Evolutionary conservation across 495 filamentous ascomycete genomes (phyloP).

Genomic region (Symbiotaphrina buchneri): DNA sequence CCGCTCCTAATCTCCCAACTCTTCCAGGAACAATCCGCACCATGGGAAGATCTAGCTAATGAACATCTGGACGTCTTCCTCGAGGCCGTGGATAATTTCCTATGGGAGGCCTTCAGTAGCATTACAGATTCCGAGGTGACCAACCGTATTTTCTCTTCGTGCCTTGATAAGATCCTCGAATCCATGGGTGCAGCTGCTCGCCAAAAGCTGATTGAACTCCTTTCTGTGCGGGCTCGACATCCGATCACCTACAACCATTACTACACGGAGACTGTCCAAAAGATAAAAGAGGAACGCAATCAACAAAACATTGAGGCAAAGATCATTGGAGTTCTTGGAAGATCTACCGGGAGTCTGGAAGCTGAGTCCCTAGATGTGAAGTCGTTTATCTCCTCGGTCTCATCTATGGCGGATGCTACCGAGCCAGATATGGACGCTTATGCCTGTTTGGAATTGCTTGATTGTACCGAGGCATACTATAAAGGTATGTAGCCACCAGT

Average conservation of each 20-base stretch:
- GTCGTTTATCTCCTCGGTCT: too few relatives aligned
- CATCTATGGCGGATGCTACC: not conserved
- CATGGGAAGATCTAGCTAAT: constrained; percentile 14
- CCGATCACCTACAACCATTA: constrained; percentile 36
- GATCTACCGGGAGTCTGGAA: constrained; percentile 3
- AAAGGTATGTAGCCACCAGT: too few relatives aligned
- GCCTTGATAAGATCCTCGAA: too few relatives aligned
- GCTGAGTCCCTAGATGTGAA: too few relatives aligned
- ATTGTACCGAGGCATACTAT: constrained; percentile 11
- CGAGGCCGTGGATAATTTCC: constrained; percentile 10
- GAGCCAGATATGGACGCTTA: constrained; percentile 6
- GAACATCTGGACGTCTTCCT: not conserved
- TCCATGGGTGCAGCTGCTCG: constrained; percentile 14
- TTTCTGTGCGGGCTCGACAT: constrained; percentile 14
- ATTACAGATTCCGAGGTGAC: constrained; percentile 13
- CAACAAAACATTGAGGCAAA: constrained; percentile 5
- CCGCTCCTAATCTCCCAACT: constrained; percentile 22
- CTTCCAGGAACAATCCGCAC: constrained; percentile 18
- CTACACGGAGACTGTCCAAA: constrained; percentile 24
- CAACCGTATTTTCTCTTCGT: constrained; percentile 9
- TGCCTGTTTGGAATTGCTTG: constrained; percentile 8
- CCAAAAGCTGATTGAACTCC: constrained; percentile 10
- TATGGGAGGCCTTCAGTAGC: constrained; percentile 10
- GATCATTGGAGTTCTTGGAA: constrained; percentile 8
- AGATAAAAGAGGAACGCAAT: constrained; percentile 11